Evolutionary conservation across 1,284 basidiomycete genomes (phyloP).

Genomic region (Cryptococcus sp.): DNA sequence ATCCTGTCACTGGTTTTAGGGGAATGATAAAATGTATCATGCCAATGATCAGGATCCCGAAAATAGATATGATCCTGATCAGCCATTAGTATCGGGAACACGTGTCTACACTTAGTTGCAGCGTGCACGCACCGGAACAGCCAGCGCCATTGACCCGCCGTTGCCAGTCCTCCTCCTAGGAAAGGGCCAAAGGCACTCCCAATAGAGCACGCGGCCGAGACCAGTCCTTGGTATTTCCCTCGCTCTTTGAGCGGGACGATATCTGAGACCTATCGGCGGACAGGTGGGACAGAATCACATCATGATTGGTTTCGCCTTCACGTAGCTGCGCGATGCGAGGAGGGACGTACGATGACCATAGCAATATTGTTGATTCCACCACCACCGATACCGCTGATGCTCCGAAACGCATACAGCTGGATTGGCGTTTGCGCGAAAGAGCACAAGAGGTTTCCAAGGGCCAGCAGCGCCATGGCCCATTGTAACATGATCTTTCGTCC

Average conservation of each 20-base stretch:
- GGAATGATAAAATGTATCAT: conserved; percentile 36
- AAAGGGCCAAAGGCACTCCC: conserved; percentile 37
- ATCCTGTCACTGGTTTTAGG: conserved; percentile 33
- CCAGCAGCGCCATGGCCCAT: conserved; percentile 29
- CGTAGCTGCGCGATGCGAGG: neutral
- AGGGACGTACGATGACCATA: conserved; percentile 51
- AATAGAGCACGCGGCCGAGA: conserved; percentile 24
- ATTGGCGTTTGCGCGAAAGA: conserved; percentile 37
- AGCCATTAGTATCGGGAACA: neutral
- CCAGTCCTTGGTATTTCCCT: conserved; percentile 52
- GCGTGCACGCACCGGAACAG: conserved; percentile 29
- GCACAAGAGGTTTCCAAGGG: conserved; percentile 36
- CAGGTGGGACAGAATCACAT: neutral
- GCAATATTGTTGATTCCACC: conserved; percentile 55
- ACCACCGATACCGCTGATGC: conserved; percentile 55
- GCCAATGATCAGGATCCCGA: conserved; percentile 27
- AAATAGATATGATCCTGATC: conserved; percentile 21
- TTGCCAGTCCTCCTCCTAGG: conserved; percentile 31
- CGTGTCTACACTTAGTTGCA: neutral
- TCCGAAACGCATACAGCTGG: conserved; percentile 47
- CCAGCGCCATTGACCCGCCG: conserved; percentile 41
- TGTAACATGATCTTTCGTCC: conserved; percentile 39
- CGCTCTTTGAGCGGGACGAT: conserved; percentile 53
- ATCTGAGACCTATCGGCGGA: conserved; percentile 35
- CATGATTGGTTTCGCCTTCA: neutral